Evolutionary conservation across 805 yeast species (phyloP), one percentile per base, ranked within the genome.

Genomic region (Myxozyma geophila): DNA sequence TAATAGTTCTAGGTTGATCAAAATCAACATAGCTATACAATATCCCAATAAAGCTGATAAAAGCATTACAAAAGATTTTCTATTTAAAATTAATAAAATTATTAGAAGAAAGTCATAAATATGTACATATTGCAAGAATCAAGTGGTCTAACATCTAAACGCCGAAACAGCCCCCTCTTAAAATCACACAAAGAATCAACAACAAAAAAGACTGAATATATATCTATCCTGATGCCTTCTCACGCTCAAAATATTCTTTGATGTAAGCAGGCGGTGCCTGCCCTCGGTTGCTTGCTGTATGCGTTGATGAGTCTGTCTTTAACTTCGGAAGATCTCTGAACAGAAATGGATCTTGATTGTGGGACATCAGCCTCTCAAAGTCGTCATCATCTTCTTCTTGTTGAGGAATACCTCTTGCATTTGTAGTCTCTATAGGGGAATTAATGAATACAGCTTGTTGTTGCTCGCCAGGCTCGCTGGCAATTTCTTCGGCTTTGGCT

Each of bases 351-450:
- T 15, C 39, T 23, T 54, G 59, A 40, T 59, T 59, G 35, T 59
- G 63, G 36, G 47, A 35, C 63, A 59, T 53, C 28, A 59, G 46
- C 12, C 41, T 39, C n/a, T 59, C 63, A 49, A 47, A 59, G 19
- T 55, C 54, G 8, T 54, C 62, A 21, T 19, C 57, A 4, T 13
- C 40, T 9, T 35, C 50, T 13, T 44, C 39, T n/a, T 2, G 28
- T 28, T 23, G 47, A 39, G 40, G 40, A 7, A 21, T 35, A 10
- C 23, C 35, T 8, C 47, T 46, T 36, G 7, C 44, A 6, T n/a
- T 3, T 10, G 15, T 23, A 13, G n/a, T 17, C 35, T 13, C 9
- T 21, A 33, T 4, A 47, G n/a, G 10, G 28, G 19, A 13, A 7
- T 23, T 43, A 28, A 7, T 33, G 39, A 13, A 19, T 13, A 23